Evolutionary conservation across 1,284 basidiomycete species (phyloP).

Genomic region (Leccinum cinnamomeum): DNA sequence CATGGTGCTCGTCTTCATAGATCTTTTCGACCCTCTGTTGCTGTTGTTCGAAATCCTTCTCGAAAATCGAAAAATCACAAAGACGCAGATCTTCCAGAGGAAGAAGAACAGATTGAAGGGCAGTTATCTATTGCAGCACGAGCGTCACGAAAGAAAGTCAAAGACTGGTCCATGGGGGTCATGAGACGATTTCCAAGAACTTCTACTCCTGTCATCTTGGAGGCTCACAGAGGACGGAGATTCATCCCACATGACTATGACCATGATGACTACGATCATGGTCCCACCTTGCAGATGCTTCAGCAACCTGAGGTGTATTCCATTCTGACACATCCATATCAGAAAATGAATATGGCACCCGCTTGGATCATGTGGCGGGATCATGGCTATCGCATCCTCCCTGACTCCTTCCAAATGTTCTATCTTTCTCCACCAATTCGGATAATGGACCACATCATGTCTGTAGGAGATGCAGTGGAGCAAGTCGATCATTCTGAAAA

Average conservation of each 20-base stretch:
- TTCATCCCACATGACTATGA: neutral
- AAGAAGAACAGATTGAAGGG: neutral
- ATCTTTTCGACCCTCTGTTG: neutral
- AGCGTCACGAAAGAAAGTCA: no score
- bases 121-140: neutral
- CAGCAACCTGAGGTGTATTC: conserved; percentile 7
- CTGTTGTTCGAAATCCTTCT: neutral
- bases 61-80: neutral
- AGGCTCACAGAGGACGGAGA: neutral
- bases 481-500: no score
- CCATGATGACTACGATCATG: conserved; percentile 16
- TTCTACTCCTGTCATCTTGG: neutral
- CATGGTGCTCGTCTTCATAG: neutral
- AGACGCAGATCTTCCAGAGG: neutral
- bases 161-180: no score
- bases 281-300: conserved; percentile 13
- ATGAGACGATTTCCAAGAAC: neutral
- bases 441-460: conserved; percentile 15
- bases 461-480: neutral
- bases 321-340: neutral
- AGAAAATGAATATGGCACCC: neutral
- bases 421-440: conserved; percentile 2
- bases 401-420: conserved; percentile 16
- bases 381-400: conserved; percentile 17
- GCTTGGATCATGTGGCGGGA: conserved; percentile 17